Evolutionary conservation across 495 filamentous ascomycete species (phyloP), one percentile per base, ranked within the genome.

Genomic region (Acidomyces sp.): DNA sequence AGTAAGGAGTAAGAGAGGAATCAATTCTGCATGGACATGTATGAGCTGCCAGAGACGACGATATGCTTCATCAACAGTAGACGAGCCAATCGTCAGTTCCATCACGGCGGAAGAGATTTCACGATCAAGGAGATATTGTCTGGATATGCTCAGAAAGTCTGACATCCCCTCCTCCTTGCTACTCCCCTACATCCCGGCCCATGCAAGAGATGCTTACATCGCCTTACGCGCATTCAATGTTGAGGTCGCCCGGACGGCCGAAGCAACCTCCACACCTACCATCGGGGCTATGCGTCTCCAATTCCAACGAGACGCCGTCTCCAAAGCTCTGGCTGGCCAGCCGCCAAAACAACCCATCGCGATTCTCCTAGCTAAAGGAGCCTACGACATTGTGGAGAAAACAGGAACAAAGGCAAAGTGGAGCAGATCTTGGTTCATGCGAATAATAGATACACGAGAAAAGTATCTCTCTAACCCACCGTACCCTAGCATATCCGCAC

Each of bases 221-320:
- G 85, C 87, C 37, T 71, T 97, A 25, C 83, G 87, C 28, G 84
- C 90, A 24, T 74, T 97, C 62, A 97, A 97, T 56, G 70, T 93
- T 54, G 86, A 93, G 48, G 70, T 93, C 27, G 85, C 87, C 27
- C 70, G 78, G 26, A 78, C 96, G 46, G 81, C 88, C 37, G 88
- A 95, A 65, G 73, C 78, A 6, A 85, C 86, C 13, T 85, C 80
- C 40, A 86, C 74, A 25, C 71, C 77, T 17, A 78, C 80, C 13
- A 77, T 94, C 35, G 90, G 83, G 11, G 67, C 75, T 13, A 74
- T 95, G 68, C 85, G 90, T 29, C 78, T 92, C 50, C 83, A 93
- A 60, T 96, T 94, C 68, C 95, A 92, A 85, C 74, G 80, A 21
- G 87, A 94, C 51, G 70, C 81, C 17, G 61, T 96, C 21, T 69